Base-by-base conservation (phyloP, 2,329 filamentous ascomycete genomes). In the Pseudogymnoascus sp. region DNA sequence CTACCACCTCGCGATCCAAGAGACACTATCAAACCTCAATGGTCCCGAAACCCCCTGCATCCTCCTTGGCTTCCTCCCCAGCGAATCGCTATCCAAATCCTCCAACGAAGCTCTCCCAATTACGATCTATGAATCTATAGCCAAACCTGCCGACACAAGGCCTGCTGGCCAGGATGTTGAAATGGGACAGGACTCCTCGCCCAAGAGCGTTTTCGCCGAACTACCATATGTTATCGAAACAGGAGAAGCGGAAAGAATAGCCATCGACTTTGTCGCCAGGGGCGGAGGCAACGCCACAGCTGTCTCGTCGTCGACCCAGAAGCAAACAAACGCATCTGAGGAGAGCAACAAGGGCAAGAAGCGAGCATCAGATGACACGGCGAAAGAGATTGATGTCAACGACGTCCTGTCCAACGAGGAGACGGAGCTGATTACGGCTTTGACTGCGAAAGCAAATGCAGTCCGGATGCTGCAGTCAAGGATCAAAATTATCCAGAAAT, bases 201-300 rank as follows among this genome's bases (percentile, higher is more conserved):
- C 78, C 2, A 73, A 86, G 24, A 84, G 82, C 60, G 81, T 95
- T 65, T 98, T 98, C 76, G 85, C 88, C 65, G 89, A 96, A 72
- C 77, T 98, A 8, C 85, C 89, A 1, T 98, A 95, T 75, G 89
- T 89, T 0, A 87, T 98, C 1, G 95, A 98, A 77, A 96, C 93
- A 0, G 91, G 91, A 8, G 93, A 98, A 75, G 93, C 93, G 1
- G 95, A 99, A 76, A 97, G 97, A 92, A 98, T 99, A 68, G 90
- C 90, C 69, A 90, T 99, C 71, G 92, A 97, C 75, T 96, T 93
- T 68, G 89, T 99, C 19, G 93, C 93, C 0, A 87, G 88, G 61
- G 91, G 90, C 40, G 90, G 89, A 56, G 90, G 90, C 59, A 93
- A 90, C 71, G 93, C 92, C 24, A 87, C 89, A 10, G 85, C 85